These are phyloP conservation scores for Zymoseptoria pseudotritici DNA, from an alignment of 2,329 filamentous ascomycete species.

Conservation along the genomic window DNA sequence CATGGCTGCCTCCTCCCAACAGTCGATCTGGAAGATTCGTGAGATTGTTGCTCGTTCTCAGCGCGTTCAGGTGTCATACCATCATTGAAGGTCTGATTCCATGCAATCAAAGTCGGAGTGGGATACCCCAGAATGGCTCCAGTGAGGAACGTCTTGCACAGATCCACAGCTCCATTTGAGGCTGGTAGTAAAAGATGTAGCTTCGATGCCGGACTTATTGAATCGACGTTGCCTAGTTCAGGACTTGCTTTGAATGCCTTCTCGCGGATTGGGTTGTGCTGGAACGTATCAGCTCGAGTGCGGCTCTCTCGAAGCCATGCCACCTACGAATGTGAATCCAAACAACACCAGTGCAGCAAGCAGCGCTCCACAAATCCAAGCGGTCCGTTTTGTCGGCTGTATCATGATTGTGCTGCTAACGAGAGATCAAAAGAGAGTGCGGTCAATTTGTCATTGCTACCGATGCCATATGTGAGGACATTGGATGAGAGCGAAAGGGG, in stretches of 20 bases:
- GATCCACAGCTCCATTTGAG: slow-evolving; percentile 10
- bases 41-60: neutral
- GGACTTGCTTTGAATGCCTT: neutral
- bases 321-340: neutral
- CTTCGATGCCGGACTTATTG: neutral
- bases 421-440: no score
- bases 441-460: no score
- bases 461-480: no score
- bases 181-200: slow-evolving; percentile 17
- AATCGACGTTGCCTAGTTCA: no score
- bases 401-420: neutral
- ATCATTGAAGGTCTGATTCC: slow-evolving; percentile 11
- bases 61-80: neutral
- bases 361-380: neutral
- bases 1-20: slow-evolving; percentile 18
- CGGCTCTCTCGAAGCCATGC: no score
- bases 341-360: neutral
- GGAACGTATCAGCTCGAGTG: neutral
- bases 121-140: slow-evolving; percentile 13
- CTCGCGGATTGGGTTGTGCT: neutral
- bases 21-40: neutral
- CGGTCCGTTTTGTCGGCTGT: neutral
- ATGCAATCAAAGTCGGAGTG: slow-evolving; percentile 18
- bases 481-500: no score
- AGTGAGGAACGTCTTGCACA: slow-evolving; percentile 18